Base-by-base conservation (phyloP, 2,329 filamentous ascomycete species). In the Fusarium buxicola region DNA sequence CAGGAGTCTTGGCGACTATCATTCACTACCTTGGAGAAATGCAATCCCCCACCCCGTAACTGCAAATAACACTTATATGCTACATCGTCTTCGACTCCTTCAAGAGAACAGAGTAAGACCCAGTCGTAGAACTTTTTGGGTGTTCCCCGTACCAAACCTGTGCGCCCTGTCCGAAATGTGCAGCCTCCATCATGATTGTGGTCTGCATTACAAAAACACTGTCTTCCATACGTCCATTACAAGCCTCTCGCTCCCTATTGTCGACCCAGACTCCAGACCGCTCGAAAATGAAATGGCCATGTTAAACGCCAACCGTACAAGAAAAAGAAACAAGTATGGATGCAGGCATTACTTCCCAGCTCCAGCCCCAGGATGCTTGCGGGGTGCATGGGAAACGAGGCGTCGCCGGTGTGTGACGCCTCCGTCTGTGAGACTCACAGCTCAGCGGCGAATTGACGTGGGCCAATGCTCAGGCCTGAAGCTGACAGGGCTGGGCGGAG, bases 401-500 rank as follows among this genome's bases (percentile, higher is more conserved):
- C 46, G 51, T 63, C 25, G 36, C 49, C 30, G 36, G 53, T 47
- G 41, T 60, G 53, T 25, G 50, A 60, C 51, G 34, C 46, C 32
- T 38, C 51, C 27, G 36, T 56, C 40, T 34, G 15, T 30, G 51
- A 54, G 55, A 55, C 43, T 60, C 36, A 54, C 32, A 52, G 41
- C 56, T 72, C 63, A 75, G 55, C 68, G 73, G 49, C 68, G 72
- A 40, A 65, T 62, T 40, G 73, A 71, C 31, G 75, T 73, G 49
- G 81, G 77, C 84, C 85, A 87, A 72, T 84, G 80, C 55, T 88
- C 84, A 21, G 77, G 74, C 27, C 84, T 81, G 70, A 87, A 88
- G 75, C 84, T 84, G 71, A 89, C 84, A 8, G 87, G 87, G 66
- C 84, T 87, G 11, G 87, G 86, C 16, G 87, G 87, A 11, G 87